Evolutionary conservation across 306 rosid genomes (phyloP).

Genomic region (Medicago truncatula): MtrunA17r5.0-ANR NC_053048.1:10457001-10457500

Average conservation of each 20-base stretch:
- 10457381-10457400: no score
- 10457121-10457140: slow-evolving; percentile 70
- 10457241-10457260: slow-evolving; percentile 99
- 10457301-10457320: slow-evolving; percentile 50
- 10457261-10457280: slow-evolving; percentile 91
- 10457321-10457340: slow-evolving; percentile 9
- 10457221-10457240: slow-evolving; percentile 94
- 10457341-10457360: slow-evolving; percentile 13
- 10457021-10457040: slow-evolving; percentile 92
- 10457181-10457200: slow-evolving; percentile 34
- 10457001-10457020: slow-evolving; percentile 91
- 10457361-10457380: slow-evolving; percentile 13
- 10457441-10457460: slow-evolving; percentile 23
- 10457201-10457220: slow-evolving; percentile 84
- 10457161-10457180: slow-evolving; percentile 17
- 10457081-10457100: slow-evolving; percentile 95
- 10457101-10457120: slow-evolving; percentile 75
- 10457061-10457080: slow-evolving; percentile 78
- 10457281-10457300: slow-evolving; percentile 99
- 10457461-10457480: slow-evolving; percentile 1
- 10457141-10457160: slow-evolving; percentile 22
- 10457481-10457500: neutral
- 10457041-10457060: slow-evolving; percentile 93
- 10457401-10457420: neutral
- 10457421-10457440: slow-evolving; percentile 5